Base-by-base conservation (phyloP, 202 grass and related monocot species). In the Carex arenaria region DNA sequence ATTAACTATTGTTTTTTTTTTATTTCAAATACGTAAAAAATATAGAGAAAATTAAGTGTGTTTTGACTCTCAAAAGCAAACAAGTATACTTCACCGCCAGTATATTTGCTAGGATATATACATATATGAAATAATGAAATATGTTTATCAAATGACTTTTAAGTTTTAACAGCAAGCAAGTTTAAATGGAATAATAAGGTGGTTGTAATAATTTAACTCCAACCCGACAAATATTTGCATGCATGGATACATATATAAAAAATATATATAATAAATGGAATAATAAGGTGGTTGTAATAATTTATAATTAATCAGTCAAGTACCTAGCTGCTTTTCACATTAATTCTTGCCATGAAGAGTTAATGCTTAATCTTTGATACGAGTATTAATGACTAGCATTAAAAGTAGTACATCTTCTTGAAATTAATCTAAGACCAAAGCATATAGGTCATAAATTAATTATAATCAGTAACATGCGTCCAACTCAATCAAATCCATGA, bases 401-500 rank as follows among this genome's bases (percentile, higher is more conserved):
- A 62, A 61, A 81, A 69, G 20, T 53, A 61, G 54, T 26, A 79
- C 53, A 73, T 62, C 28, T 83, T 32, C 70, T 69, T 32, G 79
- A 66, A 88, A 71, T 43, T 63, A 61, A 61, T 47, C 66, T 32
- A 32, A 65, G 85, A 86, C 34, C 54, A 18, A 61, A 84, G 85
- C 47, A 81, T 45, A 17, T 56, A 0, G 1, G 80, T 11, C 73
- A 65, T 78, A 53, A 85, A 72, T 40, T 40, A 40, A 40, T n/a
- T n/a, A n/a, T 56, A 38, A 5, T 23, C 20, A 23, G 83, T 84
- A 55, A 43, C 47, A 83, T 89, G 55, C 40, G 79, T 40, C 60
- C 12, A 26, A 30, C 19, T 77, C 53, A 36, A 60, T 38, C 42
- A 45, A 10, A 45, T 45, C 28, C 28, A 36, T 76, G 26, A 56